Evolutionary conservation across 2,329 filamentous ascomycete genomes (phyloP).

Genomic region (Talaromyces atroroseus): DNA sequence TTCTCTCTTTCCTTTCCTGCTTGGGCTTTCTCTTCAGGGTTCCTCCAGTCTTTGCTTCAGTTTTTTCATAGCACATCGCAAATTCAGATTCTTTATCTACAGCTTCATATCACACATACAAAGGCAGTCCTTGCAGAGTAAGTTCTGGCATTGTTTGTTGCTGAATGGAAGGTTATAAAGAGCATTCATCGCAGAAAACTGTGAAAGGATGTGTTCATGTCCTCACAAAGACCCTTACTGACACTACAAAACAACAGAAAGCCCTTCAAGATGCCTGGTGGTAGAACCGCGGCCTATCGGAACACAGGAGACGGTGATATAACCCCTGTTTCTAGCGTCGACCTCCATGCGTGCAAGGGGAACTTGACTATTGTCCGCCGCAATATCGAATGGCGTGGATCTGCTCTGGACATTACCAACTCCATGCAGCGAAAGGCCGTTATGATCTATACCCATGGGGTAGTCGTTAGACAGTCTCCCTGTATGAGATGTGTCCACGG

Average conservation of each 20-base stretch:
- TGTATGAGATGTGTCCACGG: neutral
- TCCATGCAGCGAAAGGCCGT: neutral
- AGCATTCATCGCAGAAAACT: neutral
- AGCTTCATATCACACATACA: neutral
- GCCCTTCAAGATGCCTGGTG: neutral
- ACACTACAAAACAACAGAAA: neutral
- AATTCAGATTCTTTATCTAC: neutral
- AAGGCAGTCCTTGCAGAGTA: neutral
- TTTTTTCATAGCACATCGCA: neutral
- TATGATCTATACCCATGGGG: neutral
- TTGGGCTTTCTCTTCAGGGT: neutral
- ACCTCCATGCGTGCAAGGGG: neutral
- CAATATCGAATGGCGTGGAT: constrained; percentile 1
- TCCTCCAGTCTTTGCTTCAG: neutral
- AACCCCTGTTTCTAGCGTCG: neutral
- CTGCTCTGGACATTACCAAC: neutral
- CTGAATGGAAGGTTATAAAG: no score
- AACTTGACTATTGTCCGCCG: neutral
- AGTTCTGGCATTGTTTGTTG: neutral
- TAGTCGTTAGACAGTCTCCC: neutral
- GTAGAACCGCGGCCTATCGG: neutral
- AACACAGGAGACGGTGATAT: neutral
- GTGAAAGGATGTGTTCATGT: neutral
- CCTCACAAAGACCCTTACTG: neutral
- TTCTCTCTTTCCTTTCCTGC: neutral